Percentiles rank a stretch among this genome's conserved stretches.
phyloP scores from a whole-genome alignment of 2,329 filamentous ascomycete species.

The Penicillium sp. region DNA sequence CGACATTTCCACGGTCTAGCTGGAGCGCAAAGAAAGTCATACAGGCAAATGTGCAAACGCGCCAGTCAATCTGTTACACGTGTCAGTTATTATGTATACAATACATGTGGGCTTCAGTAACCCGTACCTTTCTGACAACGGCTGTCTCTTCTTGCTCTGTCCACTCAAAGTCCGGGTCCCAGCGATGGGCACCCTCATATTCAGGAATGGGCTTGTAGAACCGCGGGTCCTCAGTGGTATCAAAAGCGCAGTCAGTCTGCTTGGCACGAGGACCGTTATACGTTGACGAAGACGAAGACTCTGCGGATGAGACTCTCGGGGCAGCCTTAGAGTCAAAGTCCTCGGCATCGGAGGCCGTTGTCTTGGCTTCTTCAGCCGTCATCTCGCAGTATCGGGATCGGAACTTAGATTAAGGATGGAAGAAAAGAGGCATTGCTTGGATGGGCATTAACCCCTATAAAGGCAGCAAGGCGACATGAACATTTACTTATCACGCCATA shows the following conservation, averaged over 20 bases:
- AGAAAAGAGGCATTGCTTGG: neutral
- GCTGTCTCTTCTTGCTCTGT: constrained; percentile 45
- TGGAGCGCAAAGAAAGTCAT: constrained; percentile 66
- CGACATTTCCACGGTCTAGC: constrained; percentile 63
- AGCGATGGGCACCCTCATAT: constrained; percentile 52
- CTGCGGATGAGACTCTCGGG: constrained; percentile 7
- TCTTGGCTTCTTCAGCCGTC: constrained; percentile 20
- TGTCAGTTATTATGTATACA: neutral
- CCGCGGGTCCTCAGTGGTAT: constrained; percentile 36
- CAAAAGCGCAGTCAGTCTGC: constrained; percentile 34
- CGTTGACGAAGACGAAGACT: constrained; percentile 19
- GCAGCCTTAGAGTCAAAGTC: constrained; percentile 11
- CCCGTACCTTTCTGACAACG: constrained; percentile 38
- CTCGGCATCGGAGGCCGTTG: neutral
- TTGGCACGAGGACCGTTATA: constrained; percentile 9
- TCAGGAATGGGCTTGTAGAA: constrained; percentile 42
- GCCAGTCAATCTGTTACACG: constrained; percentile 40
- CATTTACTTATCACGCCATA: constrained; percentile 9
- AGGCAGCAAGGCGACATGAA: neutral
- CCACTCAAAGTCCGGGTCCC: constrained; percentile 51
- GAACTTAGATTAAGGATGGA: neutral
- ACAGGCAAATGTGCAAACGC: constrained; percentile 48
- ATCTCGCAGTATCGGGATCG: constrained; percentile 12
- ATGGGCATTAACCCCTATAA: constrained; percentile 14
- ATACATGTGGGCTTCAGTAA: neutral